phyloP scores from a whole-genome alignment of 352 stramenopile genomes.

The Pelagophyceae sp. region DNA sequence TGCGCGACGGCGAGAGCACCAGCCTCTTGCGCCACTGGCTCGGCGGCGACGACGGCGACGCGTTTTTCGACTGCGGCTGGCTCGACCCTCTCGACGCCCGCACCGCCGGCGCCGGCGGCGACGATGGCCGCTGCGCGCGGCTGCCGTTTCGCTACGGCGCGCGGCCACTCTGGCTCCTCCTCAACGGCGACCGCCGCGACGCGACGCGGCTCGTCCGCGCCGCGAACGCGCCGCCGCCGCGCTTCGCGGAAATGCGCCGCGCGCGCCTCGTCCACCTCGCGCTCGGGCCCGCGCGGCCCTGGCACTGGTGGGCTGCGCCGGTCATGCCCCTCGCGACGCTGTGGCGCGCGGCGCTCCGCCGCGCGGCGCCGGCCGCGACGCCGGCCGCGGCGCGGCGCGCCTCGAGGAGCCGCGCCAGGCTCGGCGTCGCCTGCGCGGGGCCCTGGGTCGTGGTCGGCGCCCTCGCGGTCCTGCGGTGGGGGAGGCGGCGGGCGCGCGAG shows the following conservation, averaged over 20 bases:
- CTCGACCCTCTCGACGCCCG: background rate
- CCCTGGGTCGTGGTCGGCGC: background rate
- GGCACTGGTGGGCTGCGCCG: conserved; percentile 5
- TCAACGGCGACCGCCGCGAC: background rate
- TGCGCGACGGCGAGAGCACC: background rate
- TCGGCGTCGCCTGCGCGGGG: background rate
- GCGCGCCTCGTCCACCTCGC: background rate
- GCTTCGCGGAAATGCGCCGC: background rate
- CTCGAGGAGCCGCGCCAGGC: too few species aligned
- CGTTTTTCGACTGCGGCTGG: background rate
- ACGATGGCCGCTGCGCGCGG: background rate
- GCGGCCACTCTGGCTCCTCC: background rate
- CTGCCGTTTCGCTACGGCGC: background rate
- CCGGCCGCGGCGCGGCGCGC: too few species aligned
- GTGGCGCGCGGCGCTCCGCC: background rate
- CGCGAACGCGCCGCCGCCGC: background rate
- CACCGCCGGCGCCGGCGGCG: background rate
- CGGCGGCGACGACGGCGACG: background rate
- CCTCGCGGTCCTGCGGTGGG: too few species aligned
- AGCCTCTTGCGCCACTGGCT: background rate
- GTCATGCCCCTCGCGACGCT: background rate
- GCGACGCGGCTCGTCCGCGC: background rate
- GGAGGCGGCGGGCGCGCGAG: too few species aligned
- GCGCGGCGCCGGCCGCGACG: background rate
- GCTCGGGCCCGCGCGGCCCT: background rate